Conservation (phyloP, 2,329 filamentous ascomycete species). For the Byssothecium circinans region DNA sequence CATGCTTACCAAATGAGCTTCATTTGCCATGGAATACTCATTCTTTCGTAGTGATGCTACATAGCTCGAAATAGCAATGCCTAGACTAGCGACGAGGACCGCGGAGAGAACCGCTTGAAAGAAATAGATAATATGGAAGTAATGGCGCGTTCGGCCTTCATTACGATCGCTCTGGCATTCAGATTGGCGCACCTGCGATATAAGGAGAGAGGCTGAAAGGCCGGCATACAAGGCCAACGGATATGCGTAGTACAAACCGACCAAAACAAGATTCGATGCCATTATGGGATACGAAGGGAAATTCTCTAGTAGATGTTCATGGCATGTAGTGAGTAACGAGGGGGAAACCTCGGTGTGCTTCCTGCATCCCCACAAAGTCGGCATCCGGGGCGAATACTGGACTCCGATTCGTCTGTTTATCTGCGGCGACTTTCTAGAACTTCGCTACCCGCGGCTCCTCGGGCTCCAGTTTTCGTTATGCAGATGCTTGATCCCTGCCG, state of each 20-base stretch:
- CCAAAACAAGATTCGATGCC: not conserved
- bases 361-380: no score
- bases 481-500: no score
- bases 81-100: not conserved
- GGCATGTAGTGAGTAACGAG: no score
- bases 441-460: no score
- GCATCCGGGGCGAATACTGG: no score
- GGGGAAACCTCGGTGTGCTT: no score
- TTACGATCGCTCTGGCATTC: not conserved
- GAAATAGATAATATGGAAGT: not conserved
- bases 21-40: not conserved
- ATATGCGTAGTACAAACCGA: not conserved
- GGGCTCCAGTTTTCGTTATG: no score
- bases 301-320: no score
- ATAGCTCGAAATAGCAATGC: not conserved
- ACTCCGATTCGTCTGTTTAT: no score
- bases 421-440: no score
- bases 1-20: not conserved
- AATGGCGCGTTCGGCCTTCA: not conserved
- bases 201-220: not conserved
- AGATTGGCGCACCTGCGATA: not conserved
- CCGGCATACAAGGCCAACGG: not conserved
- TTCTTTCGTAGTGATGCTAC: not conserved
- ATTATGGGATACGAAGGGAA: no score
- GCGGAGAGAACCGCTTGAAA: not conserved